Base-by-base conservation (phyloP, 805 yeast species). In the Zygosaccharomyces siamensis region DNA sequence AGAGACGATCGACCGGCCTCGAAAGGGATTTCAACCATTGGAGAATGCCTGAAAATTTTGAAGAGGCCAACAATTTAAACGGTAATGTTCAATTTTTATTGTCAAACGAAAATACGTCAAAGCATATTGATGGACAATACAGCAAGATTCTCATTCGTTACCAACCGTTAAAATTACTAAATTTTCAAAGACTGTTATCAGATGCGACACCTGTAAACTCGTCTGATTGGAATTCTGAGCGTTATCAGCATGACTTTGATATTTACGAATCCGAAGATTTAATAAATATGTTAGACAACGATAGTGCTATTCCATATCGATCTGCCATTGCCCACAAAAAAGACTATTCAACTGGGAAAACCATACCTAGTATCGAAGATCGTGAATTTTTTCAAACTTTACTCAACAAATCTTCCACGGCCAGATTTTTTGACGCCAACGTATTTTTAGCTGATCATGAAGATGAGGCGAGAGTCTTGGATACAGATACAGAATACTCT, bases 321-420 rank as follows among this genome's bases (percentile, higher is more conserved):
- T 93, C 93, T 0, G 75, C 85, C 0, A 66, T 86, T 65, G 74
- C 16, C 78, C 77, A 55, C 75, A 77, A 18, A 81, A 59, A 56
- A 33, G 66, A 84, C 39, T 80, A 83, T 31, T 76, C 74, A 26
- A 84, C 88, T 1, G 70, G 71, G 44, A 69, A 73, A 51, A 84
- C 93, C 0, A 75, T 76, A 36, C 95, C 95, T 0, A 75, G 75
- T 1, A 56, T 59, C 4, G 58, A 67, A 2, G 89, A 83, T 59
- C 67, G 81, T 12, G 63, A 62, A 11, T 52, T 69, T 16, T 86
- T 86, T 58, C 70, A 75, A 14, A 63, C 60, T 33, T 59, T 77
- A 12, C 50, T 69, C 30, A 60, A 54, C 16, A 64, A 71, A 43
- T 76, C 83, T 7, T 72, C 72, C 10, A 54, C 58, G 4, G 65